Base-by-base conservation (phyloP, 352 stramenopile genomes). In the Pythium grandisporangium region DNA sequence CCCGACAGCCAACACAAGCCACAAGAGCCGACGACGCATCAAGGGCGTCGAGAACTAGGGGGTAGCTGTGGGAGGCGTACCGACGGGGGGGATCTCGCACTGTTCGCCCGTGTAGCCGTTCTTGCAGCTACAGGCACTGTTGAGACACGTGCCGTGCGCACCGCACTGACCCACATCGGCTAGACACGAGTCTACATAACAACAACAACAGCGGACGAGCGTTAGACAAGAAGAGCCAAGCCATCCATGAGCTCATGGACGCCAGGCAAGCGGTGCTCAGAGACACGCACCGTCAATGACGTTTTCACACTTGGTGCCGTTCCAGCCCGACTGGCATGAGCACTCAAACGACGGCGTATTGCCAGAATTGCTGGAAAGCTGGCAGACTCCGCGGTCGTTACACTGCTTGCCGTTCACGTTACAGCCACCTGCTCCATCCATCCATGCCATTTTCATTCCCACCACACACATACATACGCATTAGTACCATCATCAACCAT, bases 331-430 rank as follows among this genome's bases (percentile, higher is more conserved):
- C 38, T 86, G 61, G 47, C 79, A 90, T 12, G 50, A 51, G 37
- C 76, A 93, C 36, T 62, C 34, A 41, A 89, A 90, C 24, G 29
- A 53, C 4, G 78, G 70, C 22, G 30, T 51, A 14, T 51, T 49
- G 17, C 55, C 53, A 6, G 50, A 40, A 26, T 47, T 46, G 36
- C 45, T 62, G 32, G 50, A 20, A 1, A 82, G 37, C 42, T 59
- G 58, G 46, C 79, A 93, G 21, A 58, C 68, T 19, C 79, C 79
- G 27, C 77, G 69, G 25, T 62, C 74, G 41, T 73, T 89, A 53
- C 79, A 93, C 53, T 80, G 66, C 48, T 64, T 55, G 16, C 69
- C 69, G 29, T 71, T 53, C 6, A 45, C 40, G 30, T 42, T 66
- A 46, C 70, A 86, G 5, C 48, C 49, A 11, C 39, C 66, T 75